Base-by-base conservation (phyloP, 1,284 basidiomycete genomes). In the Moniliella sp. region DNA sequence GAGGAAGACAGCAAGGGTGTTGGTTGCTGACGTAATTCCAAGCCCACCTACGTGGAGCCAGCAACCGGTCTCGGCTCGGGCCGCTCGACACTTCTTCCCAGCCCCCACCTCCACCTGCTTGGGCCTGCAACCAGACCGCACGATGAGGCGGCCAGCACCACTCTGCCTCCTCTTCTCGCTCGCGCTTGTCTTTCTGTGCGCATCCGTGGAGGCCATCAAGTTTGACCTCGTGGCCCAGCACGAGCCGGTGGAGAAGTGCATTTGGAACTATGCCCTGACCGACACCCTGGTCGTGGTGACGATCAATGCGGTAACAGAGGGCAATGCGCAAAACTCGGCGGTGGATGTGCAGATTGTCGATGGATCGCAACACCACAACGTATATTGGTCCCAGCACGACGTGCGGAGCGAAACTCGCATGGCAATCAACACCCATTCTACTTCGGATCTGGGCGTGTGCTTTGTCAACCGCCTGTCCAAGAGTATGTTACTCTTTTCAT, bases 361-460 rank as follows among this genome's bases (percentile, higher is more conserved):
- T 64, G 81, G 82, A 8, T 77, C 75, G 32, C 68, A 75, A 28
- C 72, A 77, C 57, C 74, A 75, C 55, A 94, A 93, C 61, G 72
- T 88, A 12, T 97, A 94, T 62, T 67, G 93, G 45, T 75, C 71
- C 55, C 94, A 94, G 67, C 75, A 69, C 62, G 73, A 72, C 34
- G 78, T 97, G 51, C 76, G 74, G 37, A 78, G 73, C 5, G 88
- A 97, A 68, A 82, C 84, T 12, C 69, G 88, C 43, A 68, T 94
- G 40, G 91, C 88, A 3, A 72, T 97, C 48, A 97, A 88, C 11
- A 78, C 84, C 9, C 88, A 94, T 62, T 71, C 74, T 18, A 78
- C 86, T 32, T 84, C 81, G 2, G 84, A 97, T 56, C 73, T 97
- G 4, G 88, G 88, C 1, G 83, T 94, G 1, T 97, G 88, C 65